phyloP scores from a whole-genome alignment of 805 yeast species.

The Blastobotrys peoriensis region DNA sequence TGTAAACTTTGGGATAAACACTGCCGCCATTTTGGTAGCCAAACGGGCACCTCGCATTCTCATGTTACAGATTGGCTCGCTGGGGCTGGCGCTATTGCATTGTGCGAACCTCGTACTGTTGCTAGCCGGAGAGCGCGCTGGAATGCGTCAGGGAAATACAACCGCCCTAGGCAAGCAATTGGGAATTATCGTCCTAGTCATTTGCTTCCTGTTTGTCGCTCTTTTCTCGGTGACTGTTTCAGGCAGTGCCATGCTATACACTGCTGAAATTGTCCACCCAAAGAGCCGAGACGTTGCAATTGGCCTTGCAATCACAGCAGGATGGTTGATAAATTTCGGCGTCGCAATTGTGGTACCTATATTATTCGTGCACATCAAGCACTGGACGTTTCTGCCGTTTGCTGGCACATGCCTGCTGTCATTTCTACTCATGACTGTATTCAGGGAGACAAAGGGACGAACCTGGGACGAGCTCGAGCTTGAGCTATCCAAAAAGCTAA shows the following conservation, averaged over 20 bases:
- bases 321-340: conserved; percentile 8
- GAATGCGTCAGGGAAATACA: background rate
- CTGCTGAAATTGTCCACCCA: conserved; percentile 11
- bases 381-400: conserved; percentile 6
- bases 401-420: background rate
- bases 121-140: conserved; percentile 2
- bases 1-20: background rate
- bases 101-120: background rate
- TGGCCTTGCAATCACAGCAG: conserved; percentile 5
- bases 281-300: conserved; percentile 5
- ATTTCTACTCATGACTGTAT: background rate
- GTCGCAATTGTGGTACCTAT: conserved; percentile 7
- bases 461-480: conserved; percentile 1
- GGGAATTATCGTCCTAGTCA: conserved; percentile 7
- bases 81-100: conserved; percentile 3
- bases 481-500: too few relatives aligned
- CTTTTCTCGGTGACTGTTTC: conserved; percentile 7
- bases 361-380: conserved; percentile 6
- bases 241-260: conserved; percentile 11
- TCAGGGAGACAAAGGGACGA: conserved; percentile 1
- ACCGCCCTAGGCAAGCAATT: too few relatives aligned
- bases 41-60: background rate
- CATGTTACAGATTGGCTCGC: background rate
- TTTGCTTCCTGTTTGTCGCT: conserved; percentile 11
- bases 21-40: background rate